Evolutionary conservation across 257 asterid species (phyloP), one percentile per base, ranked within the genome.

Genomic region (Solanum tarapatanum): DNA sequence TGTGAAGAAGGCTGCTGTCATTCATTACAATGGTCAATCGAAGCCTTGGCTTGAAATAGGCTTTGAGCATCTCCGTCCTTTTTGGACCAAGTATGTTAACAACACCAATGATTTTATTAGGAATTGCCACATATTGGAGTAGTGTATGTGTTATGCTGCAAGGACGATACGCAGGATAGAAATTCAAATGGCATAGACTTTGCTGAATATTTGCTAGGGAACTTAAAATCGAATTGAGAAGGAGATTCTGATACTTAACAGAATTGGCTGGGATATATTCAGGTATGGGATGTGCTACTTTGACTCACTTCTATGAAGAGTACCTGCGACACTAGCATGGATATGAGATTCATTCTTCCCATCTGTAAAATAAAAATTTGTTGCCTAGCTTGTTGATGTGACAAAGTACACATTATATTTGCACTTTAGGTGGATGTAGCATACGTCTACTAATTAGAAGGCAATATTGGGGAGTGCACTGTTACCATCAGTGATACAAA

Each of bases 41-140:
- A 97, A 97, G 92, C 98, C 99, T 48, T 97, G 99, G 99, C 88
- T 97, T 87, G 98, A 97, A 89, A 97, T 97, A 85, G 99, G 99
- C 62, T 97, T 97, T 87, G 98, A 95, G 92, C 99, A 97, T 92
- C 99, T 97, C 75, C 94, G 99, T 21, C 98, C 99, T 41, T 97
- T 94, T 92, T 97, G 99, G 99, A 94, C 99, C 85, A 95, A 95
- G 91, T 93, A 94, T 79, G 94, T 97, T 41, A 95, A 97, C 94
- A 93, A 93, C 96, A 94, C 99, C 85, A 95, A 92, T 87, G 98
- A 95, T 85, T 97, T 97, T 88, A 45, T 95, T 36, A 92, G 93
- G 91, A 94, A 91, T 87, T 97, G 99, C 91, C 99, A 97, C 91
- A 94, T 97, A 89, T 88, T 97, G 94, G 98, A 93, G 94, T 94